A percentile compares a stretch with the other conserved stretches of the same genome.
phyloP scores from a whole-genome alignment of 768 basidiomycete species.

The Suillus hirtellus region DNA sequence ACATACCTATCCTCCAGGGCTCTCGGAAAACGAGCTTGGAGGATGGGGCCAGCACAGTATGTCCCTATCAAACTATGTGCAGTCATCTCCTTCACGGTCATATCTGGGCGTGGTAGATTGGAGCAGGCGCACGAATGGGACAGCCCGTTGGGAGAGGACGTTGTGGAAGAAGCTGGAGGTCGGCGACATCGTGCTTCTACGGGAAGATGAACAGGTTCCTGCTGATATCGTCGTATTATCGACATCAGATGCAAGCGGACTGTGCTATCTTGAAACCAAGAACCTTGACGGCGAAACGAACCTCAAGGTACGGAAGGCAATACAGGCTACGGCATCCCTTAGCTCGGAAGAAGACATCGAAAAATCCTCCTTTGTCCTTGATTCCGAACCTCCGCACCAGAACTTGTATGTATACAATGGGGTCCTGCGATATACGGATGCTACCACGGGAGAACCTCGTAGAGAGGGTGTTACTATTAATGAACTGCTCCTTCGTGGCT shows the following conservation, averaged over 20 bases:
- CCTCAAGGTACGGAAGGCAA: conserved; percentile 79
- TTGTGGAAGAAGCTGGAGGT: conserved; percentile 99
- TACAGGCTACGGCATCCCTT: conserved; percentile 75
- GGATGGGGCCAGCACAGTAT: conserved; percentile 39
- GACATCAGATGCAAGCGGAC: conserved; percentile 86
- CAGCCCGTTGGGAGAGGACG: conserved; percentile 90
- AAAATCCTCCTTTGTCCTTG: conserved; percentile 81
- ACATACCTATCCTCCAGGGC: conserved; percentile 62
- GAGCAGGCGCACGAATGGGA: conserved; percentile 63
- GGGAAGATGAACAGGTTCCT: conserved; percentile 95
- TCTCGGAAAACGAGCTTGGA: conserved; percentile 28
- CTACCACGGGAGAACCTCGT: conserved; percentile 49
- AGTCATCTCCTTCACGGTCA: conserved; percentile 55
- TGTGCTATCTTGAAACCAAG: conserved; percentile 97
- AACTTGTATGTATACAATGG: conserved; percentile 92
- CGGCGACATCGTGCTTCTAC: conserved; percentile 88
- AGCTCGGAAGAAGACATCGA: conserved; percentile 88
- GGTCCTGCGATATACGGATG: conserved; percentile 73
- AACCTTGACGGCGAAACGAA: conserved; percentile 98
- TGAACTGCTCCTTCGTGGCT: conserved; percentile 89
- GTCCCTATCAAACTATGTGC: conserved; percentile 51
- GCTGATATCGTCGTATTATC: conserved; percentile 93
- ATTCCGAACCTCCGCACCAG: conserved; percentile 91
- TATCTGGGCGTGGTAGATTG: conserved; percentile 82
- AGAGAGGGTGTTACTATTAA: conserved; percentile 84